Base-by-base conservation (phyloP, 768 basidiomycete species). In the Daedaleopsis nitida region DNA sequence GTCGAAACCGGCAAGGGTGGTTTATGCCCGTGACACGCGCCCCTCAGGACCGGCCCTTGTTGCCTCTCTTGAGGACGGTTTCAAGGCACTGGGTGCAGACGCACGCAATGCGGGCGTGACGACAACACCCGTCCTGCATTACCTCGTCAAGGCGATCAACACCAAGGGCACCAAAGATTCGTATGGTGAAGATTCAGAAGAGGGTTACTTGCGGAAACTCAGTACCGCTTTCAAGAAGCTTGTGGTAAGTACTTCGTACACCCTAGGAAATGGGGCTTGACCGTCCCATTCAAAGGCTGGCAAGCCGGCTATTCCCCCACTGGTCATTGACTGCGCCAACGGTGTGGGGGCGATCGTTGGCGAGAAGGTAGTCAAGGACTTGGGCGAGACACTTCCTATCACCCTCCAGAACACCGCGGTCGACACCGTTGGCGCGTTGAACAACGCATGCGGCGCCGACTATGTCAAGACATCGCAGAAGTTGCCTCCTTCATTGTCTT, bases 321-420 rank as follows among this genome's bases (percentile, higher is more conserved):
- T 99, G 50, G 73, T 91, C n/a, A 80, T 99, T 44, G 97, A 99
- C 74, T 98, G 97, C 72, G 97, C 97, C n/a, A 98, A 99, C 72
- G 97, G 97, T 27, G 97, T 99, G 23, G 97, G 97, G 50, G 86
- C 91, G 16, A 77, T 81, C 8, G 87, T 90, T 42, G 86, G 92
- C 13, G 77, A 78, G 37, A 83, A 81, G 45, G 77, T 98, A 42
- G 70, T 79, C 5, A 75, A 82, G 56, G 80, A 84, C 55, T 82
- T 97, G 23, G 83, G 81, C 17, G 78, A 78, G 24, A 80, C 77
- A 8, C 74, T 98, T 34, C 79, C 83, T 24, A 70, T 98, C 49
- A 75, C 83, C 59, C 77, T 93, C 42, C 81, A 86, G 68, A 95
- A 96, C 67, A 86, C 86, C 7, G 79, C 83, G 19, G 86, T 81